Evolutionary conservation across 208 protist species (phyloP), one percentile per base, ranked within the genome.

Genomic region (Herpetomonas samuelpessoai): DNA sequence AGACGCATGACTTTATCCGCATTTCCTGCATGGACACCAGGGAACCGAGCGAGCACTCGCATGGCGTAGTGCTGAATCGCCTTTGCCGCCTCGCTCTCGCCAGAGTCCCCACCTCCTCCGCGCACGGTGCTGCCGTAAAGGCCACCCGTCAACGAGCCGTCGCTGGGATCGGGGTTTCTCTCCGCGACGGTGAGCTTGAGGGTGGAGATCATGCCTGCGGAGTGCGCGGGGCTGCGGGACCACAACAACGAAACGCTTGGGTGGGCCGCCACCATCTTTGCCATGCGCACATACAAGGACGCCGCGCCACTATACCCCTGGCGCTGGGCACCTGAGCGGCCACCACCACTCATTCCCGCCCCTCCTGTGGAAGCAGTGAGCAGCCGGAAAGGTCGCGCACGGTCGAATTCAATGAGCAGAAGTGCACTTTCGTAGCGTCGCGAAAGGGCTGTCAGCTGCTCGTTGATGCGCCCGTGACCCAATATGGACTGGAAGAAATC

Each of bases 401-500:
- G 76, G 49, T 78, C 66, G 53, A 95, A 92, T 66, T 95, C 88
- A 19, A 95, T 82, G 26, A 95, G 66, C 46, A 69, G 82, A 24
- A 95, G 52, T 0, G 88, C 81, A 49, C 74, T 67, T 19, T 70
- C 64, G 66, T 89, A 95, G 22, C 53, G 59, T 18, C 83, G 68
- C 1, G 76, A 79, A 6, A 95, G 74, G 24, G 79, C 68, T 7
- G 79, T 68, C 18, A 95, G 76, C 55, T 95, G 88, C 3, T 81
- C 71, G 46, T 75, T 57, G 51, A 95, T 81, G 46, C 88, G 85
- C 21, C 83, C 79, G 1, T 76, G 84, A 51, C 55, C 30, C 2
- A 83, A 61, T 24, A 95, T 56, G 2, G 88, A 95, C 51, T 83
- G 76, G 47, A 78, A 51, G 70, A 83, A 92, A 66, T 95, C 88